Base-by-base conservation (phyloP, 106 monocot species). In the Gastrodia elata region DNA sequence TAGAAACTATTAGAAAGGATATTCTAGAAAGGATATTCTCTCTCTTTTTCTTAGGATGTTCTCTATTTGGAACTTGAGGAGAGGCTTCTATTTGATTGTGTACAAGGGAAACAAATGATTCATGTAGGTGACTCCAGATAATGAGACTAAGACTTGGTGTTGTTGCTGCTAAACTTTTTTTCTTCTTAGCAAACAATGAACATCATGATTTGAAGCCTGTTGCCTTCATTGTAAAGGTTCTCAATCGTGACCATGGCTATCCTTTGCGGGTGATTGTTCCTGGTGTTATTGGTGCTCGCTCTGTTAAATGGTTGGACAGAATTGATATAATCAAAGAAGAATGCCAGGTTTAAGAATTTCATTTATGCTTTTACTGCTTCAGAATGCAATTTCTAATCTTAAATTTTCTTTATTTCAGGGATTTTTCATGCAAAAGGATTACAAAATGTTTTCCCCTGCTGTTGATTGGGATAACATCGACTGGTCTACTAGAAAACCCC, bases 381-480 rank as follows among this genome's bases (percentile, higher is more conserved):
- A n/a, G 1, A 30, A 32, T 27, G 30, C 32, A 61, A 18, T 32
- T 61, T 3, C 13, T 76, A 34, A 72, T 46, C 40, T 10, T 67
- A 15, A n/a, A 0, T 77, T 20, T 73, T 77, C 8, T 38, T 75
- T 74, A 40, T 44, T 57, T 37, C 75, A 96, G 96, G 96, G 96
- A 0, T 96, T 96, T 78, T 96, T 92, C 49, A 90, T 92, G 90
- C 87, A 87, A 82, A 96, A 90, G 57, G 96, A 96, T 71, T 96
- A 96, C 83, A 96, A 96, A 73, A 96, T 92, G 96, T 96, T 96
- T 82, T 92, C 92, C 34, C 96, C 96, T 36, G 75, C 89, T 28
- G 92, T 96, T 74, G 75, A 96, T 68, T 96, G 96, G 96, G 86
- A 96, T 34, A 96, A 92, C 75, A 96, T 92, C 71, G 55, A 86